These are phyloP conservation scores for Xylaria sp. DNA, from an alignment of 495 filamentous ascomycete species.

Conservation along the genomic window DNA sequence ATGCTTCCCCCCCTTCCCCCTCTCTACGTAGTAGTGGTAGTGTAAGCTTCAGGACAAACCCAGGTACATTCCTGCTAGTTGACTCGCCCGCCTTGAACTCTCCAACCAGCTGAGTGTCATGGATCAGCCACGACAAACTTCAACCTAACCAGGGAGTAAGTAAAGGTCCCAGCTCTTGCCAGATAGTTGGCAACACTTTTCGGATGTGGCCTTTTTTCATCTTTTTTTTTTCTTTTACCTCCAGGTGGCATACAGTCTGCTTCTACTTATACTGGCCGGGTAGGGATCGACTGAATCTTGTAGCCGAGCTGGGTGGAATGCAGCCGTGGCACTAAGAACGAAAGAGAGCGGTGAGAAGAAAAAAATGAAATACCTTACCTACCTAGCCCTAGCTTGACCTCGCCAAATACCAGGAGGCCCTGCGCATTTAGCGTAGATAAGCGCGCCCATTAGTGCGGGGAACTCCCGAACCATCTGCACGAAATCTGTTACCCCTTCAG, in stretches of 20 bases:
- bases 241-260: not conserved
- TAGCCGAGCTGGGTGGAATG: constrained; percentile 4
- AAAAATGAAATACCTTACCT: not conserved
- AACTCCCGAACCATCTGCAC: constrained; percentile 34
- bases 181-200: not conserved
- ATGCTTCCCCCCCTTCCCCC: not conserved
- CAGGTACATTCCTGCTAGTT: constrained; percentile 3
- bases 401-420: not conserved
- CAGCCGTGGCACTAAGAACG: not conserved
- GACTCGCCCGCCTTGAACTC: constrained; percentile 18
- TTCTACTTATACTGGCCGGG: constrained; percentile 7
- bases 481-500: constrained; percentile 28
- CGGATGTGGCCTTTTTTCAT: not conserved
- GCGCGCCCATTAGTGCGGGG: constrained; percentile 32
- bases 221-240: not conserved
- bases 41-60: constrained; percentile 16
- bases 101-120: constrained; percentile 18
- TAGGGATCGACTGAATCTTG: not conserved
- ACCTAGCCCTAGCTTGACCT: constrained; percentile 11
- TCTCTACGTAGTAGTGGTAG: not conserved
- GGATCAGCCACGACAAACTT: not conserved
- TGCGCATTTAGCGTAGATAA: constrained; percentile 21
- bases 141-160: not conserved
- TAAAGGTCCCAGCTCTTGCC: not conserved
- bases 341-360: constrained; percentile 3